A percentile compares a stretch with the other conserved stretches of the same genome.
phyloP scores from a whole-genome alignment of 2,329 filamentous ascomycete genomes.

The Chrysoporthe austroafricana region DNA sequence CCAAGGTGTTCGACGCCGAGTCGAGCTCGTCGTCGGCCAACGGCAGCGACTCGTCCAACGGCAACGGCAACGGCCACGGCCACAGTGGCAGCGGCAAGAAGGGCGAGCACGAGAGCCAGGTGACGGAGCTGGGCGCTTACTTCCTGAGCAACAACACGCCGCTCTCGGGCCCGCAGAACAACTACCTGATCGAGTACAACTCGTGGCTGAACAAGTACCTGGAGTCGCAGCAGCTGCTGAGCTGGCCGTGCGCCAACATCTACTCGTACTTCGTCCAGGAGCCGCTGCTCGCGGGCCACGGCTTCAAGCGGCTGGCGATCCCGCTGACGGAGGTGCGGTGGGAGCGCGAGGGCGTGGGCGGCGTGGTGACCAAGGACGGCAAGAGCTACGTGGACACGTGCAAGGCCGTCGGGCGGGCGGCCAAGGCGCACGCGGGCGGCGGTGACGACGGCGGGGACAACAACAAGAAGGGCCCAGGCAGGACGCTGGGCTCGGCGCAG shows the following conservation, averaged over 20 bases:
- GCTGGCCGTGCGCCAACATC: constrained; percentile 79
- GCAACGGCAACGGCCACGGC: constrained; percentile 29
- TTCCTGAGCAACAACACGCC: constrained; percentile 81
- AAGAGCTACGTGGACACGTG: constrained; percentile 63
- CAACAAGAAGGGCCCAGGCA: constrained; percentile 37
- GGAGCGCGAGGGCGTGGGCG: constrained; percentile 77
- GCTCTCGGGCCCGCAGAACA: constrained; percentile 79
- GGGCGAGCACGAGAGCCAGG: constrained; percentile 62
- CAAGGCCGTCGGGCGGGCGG: constrained; percentile 41
- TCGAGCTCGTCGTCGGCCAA: constrained; percentile 26
- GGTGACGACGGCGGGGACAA: constrained; percentile 40
- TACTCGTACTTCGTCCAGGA: constrained; percentile 82
- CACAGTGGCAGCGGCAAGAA: constrained; percentile 32
- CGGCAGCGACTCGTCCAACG: constrained; percentile 36
- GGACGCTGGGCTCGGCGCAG: constrained; percentile 68
- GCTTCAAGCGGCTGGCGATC: constrained; percentile 79
- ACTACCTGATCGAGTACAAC: constrained; percentile 82
- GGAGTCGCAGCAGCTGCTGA: constrained; percentile 68
- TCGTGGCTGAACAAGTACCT: constrained; percentile 78
- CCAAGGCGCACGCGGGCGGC: constrained; percentile 40
- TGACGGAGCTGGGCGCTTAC: constrained; percentile 76
- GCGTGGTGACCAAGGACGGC: constrained; percentile 62
- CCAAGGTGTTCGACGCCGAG: constrained; percentile 6
- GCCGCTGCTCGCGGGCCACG: constrained; percentile 67
- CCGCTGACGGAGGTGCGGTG: constrained; percentile 83